phyloP scores from a whole-genome alignment of 2,329 filamentous ascomycete species.

The Dactylellina drechsleri region DNA sequence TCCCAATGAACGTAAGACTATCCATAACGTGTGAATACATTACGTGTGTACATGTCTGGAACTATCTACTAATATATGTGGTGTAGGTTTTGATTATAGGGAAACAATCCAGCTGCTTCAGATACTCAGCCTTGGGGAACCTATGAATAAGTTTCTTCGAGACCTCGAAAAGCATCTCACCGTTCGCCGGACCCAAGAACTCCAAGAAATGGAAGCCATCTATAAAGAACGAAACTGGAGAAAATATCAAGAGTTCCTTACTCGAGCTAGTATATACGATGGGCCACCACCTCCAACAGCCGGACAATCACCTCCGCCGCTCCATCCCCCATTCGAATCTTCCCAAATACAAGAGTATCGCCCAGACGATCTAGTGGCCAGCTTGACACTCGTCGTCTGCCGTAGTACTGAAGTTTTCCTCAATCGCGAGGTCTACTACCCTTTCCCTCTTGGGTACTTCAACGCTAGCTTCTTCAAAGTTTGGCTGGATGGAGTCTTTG shows the following conservation, averaged over 20 bases:
- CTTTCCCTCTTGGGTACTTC: constrained; percentile 34
- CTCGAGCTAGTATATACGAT: constrained; percentile 11
- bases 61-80: too few species aligned
- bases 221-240: constrained; percentile 37
- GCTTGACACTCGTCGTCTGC: constrained; percentile 21
- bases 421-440: constrained; percentile 40
- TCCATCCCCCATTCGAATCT: neutral
- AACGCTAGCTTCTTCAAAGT: constrained; percentile 27
- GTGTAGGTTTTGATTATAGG: constrained; percentile 37
- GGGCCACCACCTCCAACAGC: constrained; percentile 4
- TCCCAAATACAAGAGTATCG: constrained; percentile 5
- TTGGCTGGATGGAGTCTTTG: constrained; percentile 39
- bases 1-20: constrained; percentile 36
- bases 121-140: constrained; percentile 39
- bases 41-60: too few species aligned
- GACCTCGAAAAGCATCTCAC: constrained; percentile 49
- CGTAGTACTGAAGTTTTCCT: constrained; percentile 45
- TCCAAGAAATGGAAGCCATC: constrained; percentile 47
- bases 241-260: constrained; percentile 41
- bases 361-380: neutral
- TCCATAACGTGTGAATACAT: too few species aligned
- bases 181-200: constrained; percentile 28
- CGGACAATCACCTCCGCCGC: neutral
- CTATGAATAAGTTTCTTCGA: constrained; percentile 50
- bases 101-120: constrained; percentile 32